Base-by-base conservation (phyloP, 371 early-diverging fungal genomes). In the Fennellomyces sp. region DNA sequence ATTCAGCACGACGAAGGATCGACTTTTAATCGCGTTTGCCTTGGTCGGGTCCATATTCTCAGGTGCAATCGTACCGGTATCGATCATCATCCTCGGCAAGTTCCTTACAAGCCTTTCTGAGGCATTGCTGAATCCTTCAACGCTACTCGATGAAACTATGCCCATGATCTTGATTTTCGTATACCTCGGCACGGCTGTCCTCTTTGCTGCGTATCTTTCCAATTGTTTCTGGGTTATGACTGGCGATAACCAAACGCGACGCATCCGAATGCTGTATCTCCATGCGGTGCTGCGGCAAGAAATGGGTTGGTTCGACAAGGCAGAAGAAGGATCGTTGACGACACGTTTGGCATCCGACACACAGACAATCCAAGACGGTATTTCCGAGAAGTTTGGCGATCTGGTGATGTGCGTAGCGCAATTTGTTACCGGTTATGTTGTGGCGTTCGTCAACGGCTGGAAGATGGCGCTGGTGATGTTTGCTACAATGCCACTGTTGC, bases 361-460 rank as follows among this genome's bases (percentile, higher is more conserved):
- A 35, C 73, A 92, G 36, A 54, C 88, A 51, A 78, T 92, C 36
- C 88, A 91, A 62, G 92, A 91, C 73, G 92, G 96, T 29, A 88
- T 93, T 8, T 81, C 85, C 12, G 94, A 91, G 49, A 96, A 96
- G 65, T 81, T 91, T 29, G 88, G 89, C 29, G 60, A 87, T 23
- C 69, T 89, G 17, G 52, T 94, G 11, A 36, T 61, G 35, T 61
- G 61, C 10, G 7, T 48, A 17, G 45, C 49, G 6, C 61, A 61
- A 28, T 61, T 61, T 29, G 19, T 61, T 48, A 29, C 33, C 29
- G 61, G 61, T 25, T 61, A 94, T 48, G 69, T 91, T 21, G 84
- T 96, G 31, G 96, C 93, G 23, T 96, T 96, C 59, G 60, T 68
- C 41, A 85, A 86, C 41, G 89, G 91, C 2, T 95, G 94, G 94